Conservation (phyloP, 257 asterid genomes). For the Fraxinus cuspidata region DNA sequence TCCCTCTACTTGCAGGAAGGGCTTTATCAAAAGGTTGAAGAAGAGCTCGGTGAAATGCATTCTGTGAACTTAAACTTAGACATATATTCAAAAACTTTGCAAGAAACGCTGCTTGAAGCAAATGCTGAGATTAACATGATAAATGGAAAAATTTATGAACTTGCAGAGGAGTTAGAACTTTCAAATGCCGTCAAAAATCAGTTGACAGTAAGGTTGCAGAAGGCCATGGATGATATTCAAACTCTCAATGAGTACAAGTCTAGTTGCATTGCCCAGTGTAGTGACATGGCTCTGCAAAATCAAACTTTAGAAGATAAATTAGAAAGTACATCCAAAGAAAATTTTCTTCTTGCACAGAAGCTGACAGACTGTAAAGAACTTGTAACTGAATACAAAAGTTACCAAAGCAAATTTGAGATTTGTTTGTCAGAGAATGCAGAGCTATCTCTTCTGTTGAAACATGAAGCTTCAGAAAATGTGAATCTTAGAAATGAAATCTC, state of each 20-base stretch:
- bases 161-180: constrained; percentile 58
- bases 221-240: constrained; percentile 60
- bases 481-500: constrained; percentile 52
- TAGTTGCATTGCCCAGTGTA: constrained; percentile 52
- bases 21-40: constrained; percentile 77
- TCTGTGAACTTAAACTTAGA: constrained; percentile 69
- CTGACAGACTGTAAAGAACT: constrained; percentile 51
- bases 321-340: constrained; percentile 46
- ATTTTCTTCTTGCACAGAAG: constrained; percentile 57
- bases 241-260: constrained; percentile 61
- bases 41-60: constrained; percentile 77
- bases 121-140: constrained; percentile 41
- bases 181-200: constrained; percentile 59
- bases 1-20: constrained; percentile 78
- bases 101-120: constrained; percentile 61
- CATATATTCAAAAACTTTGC: constrained; percentile 66
- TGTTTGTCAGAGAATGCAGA: constrained; percentile 64
- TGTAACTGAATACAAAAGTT: constrained; percentile 39
- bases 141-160: constrained; percentile 46
- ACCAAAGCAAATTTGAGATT: constrained; percentile 55
- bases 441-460: constrained; percentile 58
- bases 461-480: constrained; percentile 52
- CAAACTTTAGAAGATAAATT: constrained; percentile 65
- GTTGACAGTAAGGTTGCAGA: constrained; percentile 63
- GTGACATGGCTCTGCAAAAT: constrained; percentile 68